These are phyloP conservation scores for Ceratocystis cacaofunesta DNA, from an alignment of 2,329 filamentous ascomycete genomes.

Conservation along the genomic window DNA sequence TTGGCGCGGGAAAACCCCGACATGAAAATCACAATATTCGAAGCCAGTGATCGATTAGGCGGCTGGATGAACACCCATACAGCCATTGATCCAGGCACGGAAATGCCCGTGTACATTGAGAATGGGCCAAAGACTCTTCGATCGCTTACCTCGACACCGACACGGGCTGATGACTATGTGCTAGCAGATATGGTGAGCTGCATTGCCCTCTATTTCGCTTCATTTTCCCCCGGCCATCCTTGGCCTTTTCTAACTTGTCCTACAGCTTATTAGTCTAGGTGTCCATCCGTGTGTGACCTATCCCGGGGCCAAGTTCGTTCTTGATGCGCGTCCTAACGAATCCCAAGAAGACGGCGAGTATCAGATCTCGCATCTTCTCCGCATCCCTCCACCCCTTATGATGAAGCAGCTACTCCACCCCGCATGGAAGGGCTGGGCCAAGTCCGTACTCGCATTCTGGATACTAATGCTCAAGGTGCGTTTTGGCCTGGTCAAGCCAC, in stretches of 20 bases:
- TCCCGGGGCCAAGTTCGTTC: constrained; percentile 14
- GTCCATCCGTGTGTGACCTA: constrained; percentile 12
- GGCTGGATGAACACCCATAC: constrained; percentile 70
- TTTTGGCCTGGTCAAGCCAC: constrained; percentile 20
- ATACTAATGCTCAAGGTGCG: constrained; percentile 13
- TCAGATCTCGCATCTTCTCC: constrained; percentile 40
- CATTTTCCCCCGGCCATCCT: background rate
- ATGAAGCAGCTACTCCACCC: constrained; percentile 13
- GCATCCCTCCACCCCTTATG: constrained; percentile 23
- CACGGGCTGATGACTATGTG: constrained; percentile 45
- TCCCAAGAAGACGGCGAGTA: background rate
- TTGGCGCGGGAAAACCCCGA: constrained; percentile 37
- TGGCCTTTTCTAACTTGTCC: background rate
- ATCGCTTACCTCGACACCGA: constrained; percentile 28
- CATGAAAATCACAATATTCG: constrained; percentile 15
- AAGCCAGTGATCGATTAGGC: constrained; percentile 53
- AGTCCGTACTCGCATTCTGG: constrained; percentile 14
- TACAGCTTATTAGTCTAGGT: constrained; percentile 12
- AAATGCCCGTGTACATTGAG: constrained; percentile 14
- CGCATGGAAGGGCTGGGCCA: constrained; percentile 15
- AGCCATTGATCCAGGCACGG: constrained; percentile 27
- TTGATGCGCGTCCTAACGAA: background rate
- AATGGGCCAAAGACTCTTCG: constrained; percentile 62
- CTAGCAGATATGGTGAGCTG: constrained; percentile 53
- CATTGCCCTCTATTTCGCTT: background rate